These are phyloP conservation scores for Halophytophthora polymorphica DNA, from an alignment of 352 stramenopile species.

Conservation along the genomic window DNA sequence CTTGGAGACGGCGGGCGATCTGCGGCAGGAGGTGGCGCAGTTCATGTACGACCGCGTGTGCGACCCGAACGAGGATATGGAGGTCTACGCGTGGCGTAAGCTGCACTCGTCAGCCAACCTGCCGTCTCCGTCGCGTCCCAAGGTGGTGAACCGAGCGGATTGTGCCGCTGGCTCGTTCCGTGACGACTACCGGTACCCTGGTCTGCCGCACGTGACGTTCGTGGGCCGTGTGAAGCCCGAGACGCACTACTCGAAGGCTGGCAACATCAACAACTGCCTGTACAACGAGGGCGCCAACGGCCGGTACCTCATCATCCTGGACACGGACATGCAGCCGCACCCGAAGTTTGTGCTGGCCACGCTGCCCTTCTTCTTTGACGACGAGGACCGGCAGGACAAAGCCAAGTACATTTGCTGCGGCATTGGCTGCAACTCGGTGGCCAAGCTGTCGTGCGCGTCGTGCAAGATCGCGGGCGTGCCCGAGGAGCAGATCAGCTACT, in stretches of 20 bases:
- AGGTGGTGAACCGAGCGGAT: slow-evolving; percentile 67
- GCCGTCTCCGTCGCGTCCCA: slow-evolving; percentile 52
- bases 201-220: slow-evolving; percentile 72
- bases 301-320: slow-evolving; percentile 76
- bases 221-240: slow-evolving; percentile 78
- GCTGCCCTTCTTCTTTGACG: slow-evolving; percentile 80
- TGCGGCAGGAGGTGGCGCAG: slow-evolving; percentile 78
- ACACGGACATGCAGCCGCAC: slow-evolving; percentile 85
- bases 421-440: slow-evolving; percentile 71
- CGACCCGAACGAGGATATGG: slow-evolving; percentile 80
- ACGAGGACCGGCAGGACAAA: slow-evolving; percentile 71
- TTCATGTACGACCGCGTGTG: slow-evolving; percentile 86
- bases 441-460: slow-evolving; percentile 78
- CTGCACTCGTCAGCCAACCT: slow-evolving; percentile 81
- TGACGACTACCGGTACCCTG: slow-evolving; percentile 80
- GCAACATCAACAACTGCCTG: slow-evolving; percentile 87
- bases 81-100: slow-evolving; percentile 84
- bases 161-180: slow-evolving; percentile 79
- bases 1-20: slow-evolving; percentile 72
- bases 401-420: slow-evolving; percentile 75
- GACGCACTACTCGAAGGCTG: slow-evolving; percentile 82
- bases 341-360: slow-evolving; percentile 73
- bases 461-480: slow-evolving; percentile 83
- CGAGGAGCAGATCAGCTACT: slow-evolving; percentile 83
- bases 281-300: slow-evolving; percentile 84